phyloP scores from a whole-genome alignment of 75 land plant species.

The Chamaecyparis obtusa region DNA sequence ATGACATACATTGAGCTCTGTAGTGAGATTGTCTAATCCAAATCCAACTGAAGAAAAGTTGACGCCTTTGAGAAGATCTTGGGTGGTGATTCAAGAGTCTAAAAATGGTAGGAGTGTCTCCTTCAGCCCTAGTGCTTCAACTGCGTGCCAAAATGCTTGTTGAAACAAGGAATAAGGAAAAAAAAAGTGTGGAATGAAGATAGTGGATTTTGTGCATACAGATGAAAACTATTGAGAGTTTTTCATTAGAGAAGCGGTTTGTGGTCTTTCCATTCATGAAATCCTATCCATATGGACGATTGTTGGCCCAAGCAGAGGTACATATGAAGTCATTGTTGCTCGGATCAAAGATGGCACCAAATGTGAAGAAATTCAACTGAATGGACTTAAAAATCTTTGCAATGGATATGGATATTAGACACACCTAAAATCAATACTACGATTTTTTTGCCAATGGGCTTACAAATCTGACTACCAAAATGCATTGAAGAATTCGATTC shows the following conservation, averaged over 20 bases:
- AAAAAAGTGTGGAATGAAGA: no score
- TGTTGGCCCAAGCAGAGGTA: background rate
- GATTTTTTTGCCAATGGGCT: no score
- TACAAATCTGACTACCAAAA: no score
- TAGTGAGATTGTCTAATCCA: conserved; percentile 66
- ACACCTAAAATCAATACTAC: no score
- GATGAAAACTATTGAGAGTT: conserved; percentile 9
- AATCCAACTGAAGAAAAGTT: conserved; percentile 74
- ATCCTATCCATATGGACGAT: conserved; percentile 22
- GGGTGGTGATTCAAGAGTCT: conserved; percentile 25
- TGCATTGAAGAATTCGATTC: no score
- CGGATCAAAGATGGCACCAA: conserved; percentile 15
- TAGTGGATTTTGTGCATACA: background rate
- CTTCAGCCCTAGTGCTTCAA: conserved; percentile 36
- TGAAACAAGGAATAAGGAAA: background rate
- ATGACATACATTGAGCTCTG: conserved; percentile 30
- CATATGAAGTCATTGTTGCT: conserved; percentile 14
- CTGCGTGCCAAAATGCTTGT: background rate
- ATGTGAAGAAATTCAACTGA: no score
- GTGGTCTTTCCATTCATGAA: background rate
- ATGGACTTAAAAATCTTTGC: no score
- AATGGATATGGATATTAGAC: no score
- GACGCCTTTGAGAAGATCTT: conserved; percentile 49
- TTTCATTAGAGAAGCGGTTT: conserved; percentile 22
- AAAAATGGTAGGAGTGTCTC: conserved; percentile 44